phyloP scores from a whole-genome alignment of 192 early-diverging fungal genomes.

The Physocladia obscura region DNA sequence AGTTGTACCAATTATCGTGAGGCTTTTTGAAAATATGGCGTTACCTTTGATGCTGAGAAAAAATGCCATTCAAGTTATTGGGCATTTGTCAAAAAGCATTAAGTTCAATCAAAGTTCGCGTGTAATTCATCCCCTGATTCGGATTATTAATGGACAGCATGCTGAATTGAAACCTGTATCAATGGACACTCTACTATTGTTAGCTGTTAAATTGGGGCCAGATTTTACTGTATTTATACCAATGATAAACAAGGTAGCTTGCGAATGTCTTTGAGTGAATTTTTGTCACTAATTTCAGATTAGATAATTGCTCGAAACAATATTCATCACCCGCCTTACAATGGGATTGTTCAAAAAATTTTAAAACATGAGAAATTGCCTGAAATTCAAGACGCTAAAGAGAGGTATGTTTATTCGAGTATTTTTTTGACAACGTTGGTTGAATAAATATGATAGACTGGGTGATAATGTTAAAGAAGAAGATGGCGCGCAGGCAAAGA shows the following conservation, averaged over 20 bases:
- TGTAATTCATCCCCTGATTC: conserved; percentile 67
- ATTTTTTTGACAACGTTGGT: no score
- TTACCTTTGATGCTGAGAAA: conserved; percentile 53
- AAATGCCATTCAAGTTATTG: conserved; percentile 63
- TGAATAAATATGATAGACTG: background rate
- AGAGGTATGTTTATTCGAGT: conserved; percentile 4
- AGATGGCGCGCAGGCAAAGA: background rate
- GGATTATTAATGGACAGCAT: conserved; percentile 15
- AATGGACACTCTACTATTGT: conserved; percentile 73
- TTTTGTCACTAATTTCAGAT: background rate
- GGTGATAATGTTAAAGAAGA: background rate
- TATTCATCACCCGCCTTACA: conserved; percentile 2
- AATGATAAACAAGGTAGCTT: conserved; percentile 67
- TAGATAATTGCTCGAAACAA: conserved; percentile 19
- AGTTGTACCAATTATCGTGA: conserved; percentile 71
- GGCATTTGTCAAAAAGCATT: conserved; percentile 54
- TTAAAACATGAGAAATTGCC: conserved; percentile 23
- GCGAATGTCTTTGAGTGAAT: background rate
- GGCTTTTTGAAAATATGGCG: conserved; percentile 65
- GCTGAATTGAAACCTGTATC: conserved; percentile 53
- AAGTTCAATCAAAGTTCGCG: conserved; percentile 78
- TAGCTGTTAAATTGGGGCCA: conserved; percentile 73
- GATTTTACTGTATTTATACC: conserved; percentile 82
- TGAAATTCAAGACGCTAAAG: conserved; percentile 2
- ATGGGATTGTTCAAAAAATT: conserved; percentile 4